Conservation (phyloP, 1,284 basidiomycete species). For the Megacollybia platyphylla region DNA sequence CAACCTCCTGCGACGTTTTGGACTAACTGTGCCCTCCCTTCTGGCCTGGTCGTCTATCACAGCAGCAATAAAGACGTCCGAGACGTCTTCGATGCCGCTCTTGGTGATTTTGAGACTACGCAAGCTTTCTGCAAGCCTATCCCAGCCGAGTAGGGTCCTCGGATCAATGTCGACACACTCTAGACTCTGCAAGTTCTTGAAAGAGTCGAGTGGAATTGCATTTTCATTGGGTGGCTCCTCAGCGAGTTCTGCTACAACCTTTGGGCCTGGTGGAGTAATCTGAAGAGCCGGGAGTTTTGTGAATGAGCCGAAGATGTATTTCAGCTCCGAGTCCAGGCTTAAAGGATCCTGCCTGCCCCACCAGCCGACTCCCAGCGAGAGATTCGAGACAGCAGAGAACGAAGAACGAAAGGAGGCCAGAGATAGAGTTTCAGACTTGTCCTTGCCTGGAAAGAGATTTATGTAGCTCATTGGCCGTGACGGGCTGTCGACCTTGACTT, state of each 20-base stretch:
- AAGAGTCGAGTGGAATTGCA: slow-evolving; percentile 70
- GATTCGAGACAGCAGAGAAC: slow-evolving; percentile 61
- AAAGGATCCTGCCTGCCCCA: slow-evolving; percentile 49
- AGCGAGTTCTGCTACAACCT: slow-evolving; percentile 56
- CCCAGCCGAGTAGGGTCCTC: slow-evolving; percentile 76
- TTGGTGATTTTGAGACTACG: slow-evolving; percentile 63
- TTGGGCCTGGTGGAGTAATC: slow-evolving; percentile 46
- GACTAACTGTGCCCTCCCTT: slow-evolving; percentile 38
- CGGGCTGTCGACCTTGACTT: slow-evolving; percentile 59
- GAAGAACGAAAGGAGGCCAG: slow-evolving; percentile 72
- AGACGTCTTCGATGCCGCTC: slow-evolving; percentile 76
- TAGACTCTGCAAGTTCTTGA: slow-evolving; percentile 72
- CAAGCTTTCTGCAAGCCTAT: slow-evolving; percentile 59
- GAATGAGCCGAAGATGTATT: slow-evolving; percentile 78
- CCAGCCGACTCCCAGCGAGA: slow-evolving; percentile 63
- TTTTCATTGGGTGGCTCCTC: slow-evolving; percentile 65
- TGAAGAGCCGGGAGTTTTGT: slow-evolving; percentile 75
- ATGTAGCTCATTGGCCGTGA: slow-evolving; percentile 67
- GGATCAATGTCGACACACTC: slow-evolving; percentile 77
- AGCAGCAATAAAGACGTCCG: slow-evolving; percentile 66
- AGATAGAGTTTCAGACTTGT: slow-evolving; percentile 67
- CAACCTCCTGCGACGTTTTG: slow-evolving; percentile 32
- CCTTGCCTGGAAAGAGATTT: slow-evolving; percentile 37
- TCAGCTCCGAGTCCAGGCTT: slow-evolving; percentile 61
- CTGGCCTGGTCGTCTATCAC: slow-evolving; percentile 65